These are phyloP conservation scores for Lactarius quietus DNA, from an alignment of 768 basidiomycete genomes.

Conservation along the genomic window DNA sequence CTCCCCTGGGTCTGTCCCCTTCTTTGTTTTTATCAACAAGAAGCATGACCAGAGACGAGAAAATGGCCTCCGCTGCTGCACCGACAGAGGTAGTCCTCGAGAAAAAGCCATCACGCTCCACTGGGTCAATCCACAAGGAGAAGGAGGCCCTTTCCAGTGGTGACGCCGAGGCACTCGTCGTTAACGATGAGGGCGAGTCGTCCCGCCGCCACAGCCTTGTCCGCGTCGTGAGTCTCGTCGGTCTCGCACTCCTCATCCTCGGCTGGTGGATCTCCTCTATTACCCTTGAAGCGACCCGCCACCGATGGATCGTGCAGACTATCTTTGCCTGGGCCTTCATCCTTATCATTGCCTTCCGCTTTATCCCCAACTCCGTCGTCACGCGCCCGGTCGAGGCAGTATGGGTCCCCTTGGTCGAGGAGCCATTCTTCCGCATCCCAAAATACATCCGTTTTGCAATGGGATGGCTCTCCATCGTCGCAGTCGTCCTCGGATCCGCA, in stretches of 20 bases:
- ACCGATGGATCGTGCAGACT: slow-evolving; percentile 81
- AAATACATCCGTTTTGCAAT: slow-evolving; percentile 52
- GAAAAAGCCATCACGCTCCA: slow-evolving; percentile 29
- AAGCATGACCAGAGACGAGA: background rate
- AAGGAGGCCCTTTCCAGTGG: slow-evolving; percentile 23
- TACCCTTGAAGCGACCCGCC: slow-evolving; percentile 62
- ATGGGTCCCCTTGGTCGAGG: slow-evolving; percentile 63
- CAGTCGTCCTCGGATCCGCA: slow-evolving; percentile 78
- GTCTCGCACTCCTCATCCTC: slow-evolving; percentile 57
- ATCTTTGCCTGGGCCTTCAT: slow-evolving; percentile 83
- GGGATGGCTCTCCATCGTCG: slow-evolving; percentile 77
- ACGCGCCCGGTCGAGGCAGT: slow-evolving; percentile 66
- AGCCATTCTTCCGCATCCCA: slow-evolving; percentile 63
- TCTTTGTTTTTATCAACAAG: slow-evolving; percentile 12
- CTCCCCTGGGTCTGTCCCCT: background rate
- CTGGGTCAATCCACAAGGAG: slow-evolving; percentile 29
- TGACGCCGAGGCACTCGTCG: slow-evolving; percentile 19
- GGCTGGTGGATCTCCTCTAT: slow-evolving; percentile 87
- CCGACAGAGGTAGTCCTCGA: background rate
- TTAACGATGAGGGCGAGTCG: slow-evolving; percentile 23
- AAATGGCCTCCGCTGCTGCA: background rate
- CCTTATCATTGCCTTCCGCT: slow-evolving; percentile 77
- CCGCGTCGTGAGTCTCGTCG: slow-evolving; percentile 43
- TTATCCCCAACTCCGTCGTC: slow-evolving; percentile 67
- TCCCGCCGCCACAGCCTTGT: slow-evolving; percentile 22